These are phyloP conservation scores for Ascochyta lentis DNA, from an alignment of 2,329 filamentous ascomycete species.

Conservation along the genomic window DNA sequence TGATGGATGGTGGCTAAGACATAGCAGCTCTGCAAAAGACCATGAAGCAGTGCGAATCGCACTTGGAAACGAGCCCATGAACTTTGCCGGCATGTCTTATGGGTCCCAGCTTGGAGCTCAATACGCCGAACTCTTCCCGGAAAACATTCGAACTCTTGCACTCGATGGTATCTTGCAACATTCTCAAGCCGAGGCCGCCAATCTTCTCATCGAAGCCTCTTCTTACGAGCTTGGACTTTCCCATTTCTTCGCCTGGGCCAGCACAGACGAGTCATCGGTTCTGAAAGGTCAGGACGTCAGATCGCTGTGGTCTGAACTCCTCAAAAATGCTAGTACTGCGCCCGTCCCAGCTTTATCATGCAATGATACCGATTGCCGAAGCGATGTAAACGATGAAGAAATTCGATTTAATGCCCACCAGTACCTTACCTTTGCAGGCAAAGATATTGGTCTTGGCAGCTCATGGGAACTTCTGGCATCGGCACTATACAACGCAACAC, in stretches of 20 bases:
- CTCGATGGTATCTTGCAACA: slow-evolving; percentile 57
- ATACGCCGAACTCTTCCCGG: slow-evolving; percentile 55
- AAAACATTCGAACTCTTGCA: slow-evolving; percentile 51
- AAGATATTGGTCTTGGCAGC: not conserved
- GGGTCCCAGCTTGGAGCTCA: slow-evolving; percentile 54
- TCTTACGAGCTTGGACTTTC: slow-evolving; percentile 48
- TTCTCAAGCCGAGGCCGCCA: slow-evolving; percentile 44
- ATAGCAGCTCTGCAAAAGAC: slow-evolving; percentile 33
- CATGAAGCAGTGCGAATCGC: slow-evolving; percentile 45
- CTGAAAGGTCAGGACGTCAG: slow-evolving; percentile 37
- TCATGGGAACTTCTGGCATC: not conserved
- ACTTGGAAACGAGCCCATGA: slow-evolving; percentile 45
- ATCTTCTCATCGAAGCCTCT: slow-evolving; percentile 46
- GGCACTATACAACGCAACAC: slow-evolving; percentile 35
- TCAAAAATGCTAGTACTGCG: slow-evolving; percentile 36
- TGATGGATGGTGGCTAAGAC: not conserved
- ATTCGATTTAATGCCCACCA: slow-evolving; percentile 30
- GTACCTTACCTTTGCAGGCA: not conserved
- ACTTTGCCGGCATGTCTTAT: slow-evolving; percentile 55
- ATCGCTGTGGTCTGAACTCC: slow-evolving; percentile 33
- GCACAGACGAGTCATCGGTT: slow-evolving; percentile 35
- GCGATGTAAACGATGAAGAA: slow-evolving; percentile 42
- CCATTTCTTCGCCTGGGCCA: slow-evolving; percentile 51
- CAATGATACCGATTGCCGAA: slow-evolving; percentile 23
- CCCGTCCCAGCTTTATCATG: slow-evolving; percentile 50